Conservation (phyloP, 2,329 filamentous ascomycete species). For the Fusarium miscanthi region DNA sequence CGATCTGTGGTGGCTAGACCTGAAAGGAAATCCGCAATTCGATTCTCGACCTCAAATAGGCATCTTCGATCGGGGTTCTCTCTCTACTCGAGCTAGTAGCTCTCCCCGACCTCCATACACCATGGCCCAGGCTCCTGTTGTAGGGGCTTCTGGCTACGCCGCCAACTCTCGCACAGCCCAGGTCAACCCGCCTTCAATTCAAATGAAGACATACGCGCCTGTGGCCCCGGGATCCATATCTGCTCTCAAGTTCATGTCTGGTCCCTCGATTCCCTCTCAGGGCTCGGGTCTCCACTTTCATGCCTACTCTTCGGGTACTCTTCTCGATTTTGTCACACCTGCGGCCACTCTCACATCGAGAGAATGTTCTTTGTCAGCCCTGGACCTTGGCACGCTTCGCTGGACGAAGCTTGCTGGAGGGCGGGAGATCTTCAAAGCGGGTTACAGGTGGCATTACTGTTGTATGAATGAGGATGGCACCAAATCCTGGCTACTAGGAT, state of each 20-base stretch:
- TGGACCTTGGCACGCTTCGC: slow-evolving; percentile 86
- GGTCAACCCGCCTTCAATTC: slow-evolving; percentile 73
- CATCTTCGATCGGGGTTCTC: slow-evolving; percentile 59
- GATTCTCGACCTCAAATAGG: slow-evolving; percentile 73
- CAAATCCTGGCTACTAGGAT: slow-evolving; percentile 96
- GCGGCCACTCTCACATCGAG: slow-evolving; percentile 86
- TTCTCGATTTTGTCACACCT: slow-evolving; percentile 94
- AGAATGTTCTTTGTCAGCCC: slow-evolving; percentile 89
- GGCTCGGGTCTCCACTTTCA: slow-evolving; percentile 95
- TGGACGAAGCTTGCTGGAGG: slow-evolving; percentile 98
- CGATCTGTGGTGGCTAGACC: slow-evolving; percentile 96
- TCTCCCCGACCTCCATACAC: slow-evolving; percentile 66
- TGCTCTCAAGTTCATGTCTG: slow-evolving; percentile 84
- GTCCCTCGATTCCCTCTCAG: slow-evolving; percentile 86
- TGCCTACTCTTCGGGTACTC: slow-evolving; percentile 89
- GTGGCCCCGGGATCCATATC: slow-evolving; percentile 91
- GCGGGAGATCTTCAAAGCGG: slow-evolving; percentile 88
- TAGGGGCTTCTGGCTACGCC: slow-evolving; percentile 72
- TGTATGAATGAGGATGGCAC: slow-evolving; percentile 95
- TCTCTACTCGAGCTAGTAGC: slow-evolving; percentile 55
- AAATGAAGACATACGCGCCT: slow-evolving; percentile 79
- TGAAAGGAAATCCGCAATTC: slow-evolving; percentile 90
- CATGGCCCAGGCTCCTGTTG: slow-evolving; percentile 60
- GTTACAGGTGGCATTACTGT: slow-evolving; percentile 99
- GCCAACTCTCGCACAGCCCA: slow-evolving; percentile 75